Conservation (phyloP, 2,329 filamentous ascomycete species). For the Pseudogymnoascus sp. region DNA sequence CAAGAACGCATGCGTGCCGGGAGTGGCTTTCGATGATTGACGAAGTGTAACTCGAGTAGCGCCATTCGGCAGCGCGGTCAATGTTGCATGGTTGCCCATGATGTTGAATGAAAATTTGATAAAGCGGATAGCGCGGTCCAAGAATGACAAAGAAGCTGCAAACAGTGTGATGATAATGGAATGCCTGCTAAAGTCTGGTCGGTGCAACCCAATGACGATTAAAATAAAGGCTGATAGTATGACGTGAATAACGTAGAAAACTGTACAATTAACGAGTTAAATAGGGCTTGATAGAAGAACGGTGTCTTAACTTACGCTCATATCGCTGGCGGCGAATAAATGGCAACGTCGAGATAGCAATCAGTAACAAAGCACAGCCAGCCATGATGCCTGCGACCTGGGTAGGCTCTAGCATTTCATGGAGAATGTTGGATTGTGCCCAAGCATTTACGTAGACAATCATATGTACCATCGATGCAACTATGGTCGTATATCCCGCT, state of each 20-base stretch:
- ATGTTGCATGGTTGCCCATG: conserved; percentile 41
- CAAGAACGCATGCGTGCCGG: conserved; percentile 56
- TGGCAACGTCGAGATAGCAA: conserved; percentile 36
- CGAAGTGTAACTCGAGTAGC: conserved; percentile 50
- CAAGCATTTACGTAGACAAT: conserved; percentile 35
- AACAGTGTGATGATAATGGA: conserved; percentile 37
- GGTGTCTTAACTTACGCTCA: conserved; percentile 28
- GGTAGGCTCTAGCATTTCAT: conserved; percentile 30
- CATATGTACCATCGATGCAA: conserved; percentile 40
- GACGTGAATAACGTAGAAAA: conserved; percentile 48
- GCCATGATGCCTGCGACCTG: conserved; percentile 44
- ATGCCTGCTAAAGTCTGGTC: conserved; percentile 36
- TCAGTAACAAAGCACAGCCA: conserved; percentile 38
- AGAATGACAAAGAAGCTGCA: conserved; percentile 40
- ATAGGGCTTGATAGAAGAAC: neutral
- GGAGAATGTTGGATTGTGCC: conserved; percentile 19
- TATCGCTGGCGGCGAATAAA: conserved; percentile 39
- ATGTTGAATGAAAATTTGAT: conserved; percentile 30
- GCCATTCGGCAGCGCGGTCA: conserved; percentile 47
- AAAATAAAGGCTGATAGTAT: conserved; percentile 42
- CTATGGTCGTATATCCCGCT: conserved; percentile 43
- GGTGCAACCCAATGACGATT: conserved; percentile 44
- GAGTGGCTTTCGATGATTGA: conserved; percentile 35
- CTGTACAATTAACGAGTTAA: neutral
- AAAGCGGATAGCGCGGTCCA: conserved; percentile 44